These are phyloP conservation scores for Fusarium sp. DNA, from an alignment of 2,329 filamentous ascomycete genomes.

Conservation along the genomic window DNA sequence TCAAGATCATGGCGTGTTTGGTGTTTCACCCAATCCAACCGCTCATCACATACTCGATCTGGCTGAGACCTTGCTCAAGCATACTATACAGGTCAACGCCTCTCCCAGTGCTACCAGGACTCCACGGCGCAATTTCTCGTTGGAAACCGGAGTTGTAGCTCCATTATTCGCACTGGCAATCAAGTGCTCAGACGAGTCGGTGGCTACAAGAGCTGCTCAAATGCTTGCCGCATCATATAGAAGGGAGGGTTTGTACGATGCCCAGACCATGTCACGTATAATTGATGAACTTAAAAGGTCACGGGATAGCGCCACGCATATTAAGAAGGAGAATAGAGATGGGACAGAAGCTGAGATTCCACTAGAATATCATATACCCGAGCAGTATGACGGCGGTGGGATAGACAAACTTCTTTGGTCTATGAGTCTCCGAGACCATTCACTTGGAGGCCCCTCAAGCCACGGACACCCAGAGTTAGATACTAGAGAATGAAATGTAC, in stretches of 20 bases:
- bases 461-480: too few relatives aligned
- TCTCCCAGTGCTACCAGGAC: constrained; percentile 2
- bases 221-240: constrained; percentile 16
- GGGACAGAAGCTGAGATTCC: neutral
- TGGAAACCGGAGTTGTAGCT: constrained; percentile 29
- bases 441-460: neutral
- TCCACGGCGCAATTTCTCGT: constrained; percentile 22
- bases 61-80: constrained; percentile 5
- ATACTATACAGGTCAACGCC: neutral
- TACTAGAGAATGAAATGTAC: neutral
- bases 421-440: neutral
- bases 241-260: constrained; percentile 32
- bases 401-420: constrained; percentile 10
- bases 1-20: neutral
- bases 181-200: constrained; percentile 25
- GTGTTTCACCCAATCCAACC: constrained; percentile 1
- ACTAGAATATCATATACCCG: constrained; percentile 2
- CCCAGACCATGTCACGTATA: constrained; percentile 8
- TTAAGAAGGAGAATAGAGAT: neutral
- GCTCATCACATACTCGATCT: constrained; percentile 10
- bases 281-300: neutral
- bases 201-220: neutral
- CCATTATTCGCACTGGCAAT: constrained; percentile 27
- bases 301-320: neutral
- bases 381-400: neutral